phyloP scores from a whole-genome alignment of 331 rosid species.

The Rhamnella rubrinervis region DNA sequence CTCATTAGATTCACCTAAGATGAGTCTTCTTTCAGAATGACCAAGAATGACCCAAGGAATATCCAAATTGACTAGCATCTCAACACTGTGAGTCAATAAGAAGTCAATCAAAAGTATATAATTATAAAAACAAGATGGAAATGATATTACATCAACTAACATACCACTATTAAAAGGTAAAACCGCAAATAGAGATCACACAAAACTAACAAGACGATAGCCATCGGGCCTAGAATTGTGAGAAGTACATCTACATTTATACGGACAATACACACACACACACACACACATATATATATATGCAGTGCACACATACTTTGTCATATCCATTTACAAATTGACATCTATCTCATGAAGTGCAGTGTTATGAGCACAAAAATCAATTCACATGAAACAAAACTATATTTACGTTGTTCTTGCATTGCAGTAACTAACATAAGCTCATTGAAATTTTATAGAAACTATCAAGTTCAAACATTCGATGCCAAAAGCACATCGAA shows the following conservation, averaged over 20 bases:
- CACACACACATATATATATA: too few relatives aligned
- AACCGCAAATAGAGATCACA: neutral
- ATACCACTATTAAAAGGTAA: neutral
- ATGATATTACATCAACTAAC: neutral
- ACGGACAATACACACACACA: too few relatives aligned
- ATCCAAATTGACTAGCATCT: slow-evolving; percentile 81
- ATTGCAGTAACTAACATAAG: neutral
- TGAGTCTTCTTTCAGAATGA: slow-evolving; percentile 84
- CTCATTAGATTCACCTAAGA: slow-evolving; percentile 81
- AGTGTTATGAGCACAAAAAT: neutral
- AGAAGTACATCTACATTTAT: too few relatives aligned
- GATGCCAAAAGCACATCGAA: neutral
- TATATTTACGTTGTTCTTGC: neutral
- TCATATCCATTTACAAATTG: too few relatives aligned
- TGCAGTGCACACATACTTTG: too few relatives aligned
- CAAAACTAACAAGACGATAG: neutral
- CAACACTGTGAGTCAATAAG: slow-evolving; percentile 53
- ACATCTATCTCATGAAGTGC: too few relatives aligned
- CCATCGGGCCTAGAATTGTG: too few relatives aligned
- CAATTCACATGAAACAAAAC: neutral
- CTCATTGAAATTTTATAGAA: neutral
- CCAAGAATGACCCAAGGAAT: slow-evolving; percentile 97
- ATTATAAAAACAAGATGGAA: neutral
- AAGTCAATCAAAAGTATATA: neutral
- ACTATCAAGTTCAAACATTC: neutral